Conservation (phyloP, 2,329 filamentous ascomycete species). For the Dothiorella sarmentorum region DNA sequence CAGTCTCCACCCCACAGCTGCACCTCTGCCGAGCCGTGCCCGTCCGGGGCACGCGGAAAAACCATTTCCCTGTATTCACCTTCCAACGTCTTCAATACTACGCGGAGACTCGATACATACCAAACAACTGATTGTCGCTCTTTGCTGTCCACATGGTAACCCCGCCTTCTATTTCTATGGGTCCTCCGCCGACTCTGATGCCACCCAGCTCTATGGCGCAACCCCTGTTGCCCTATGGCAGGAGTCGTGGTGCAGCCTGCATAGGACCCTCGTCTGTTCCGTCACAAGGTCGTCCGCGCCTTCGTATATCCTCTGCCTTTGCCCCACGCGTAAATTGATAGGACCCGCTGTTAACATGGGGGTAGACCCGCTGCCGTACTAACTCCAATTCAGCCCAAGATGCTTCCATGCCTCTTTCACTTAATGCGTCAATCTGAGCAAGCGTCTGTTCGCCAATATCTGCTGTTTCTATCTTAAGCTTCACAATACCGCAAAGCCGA, state of each 20-base stretch:
- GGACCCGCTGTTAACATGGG: not conserved
- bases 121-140: not conserved
- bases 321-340: not conserved
- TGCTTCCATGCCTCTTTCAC: not conserved
- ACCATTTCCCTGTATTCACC: not conserved
- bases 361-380: not conserved
- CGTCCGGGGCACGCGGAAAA: conserved; percentile 5
- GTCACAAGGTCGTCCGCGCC: conserved; percentile 7
- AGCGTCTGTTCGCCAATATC: not conserved
- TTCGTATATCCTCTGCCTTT: conserved; percentile 6
- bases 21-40: conserved; percentile 13
- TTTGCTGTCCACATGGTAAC: not conserved
- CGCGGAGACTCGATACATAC: not conserved
- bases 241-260: not conserved
- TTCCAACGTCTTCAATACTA: not conserved
- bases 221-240: not conserved
- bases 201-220: not conserved
- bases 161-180: not conserved
- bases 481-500: not conserved
- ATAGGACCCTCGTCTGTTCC: not conserved
- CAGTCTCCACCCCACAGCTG: not conserved
- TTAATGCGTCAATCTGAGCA: not conserved
- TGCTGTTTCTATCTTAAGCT: not conserved
- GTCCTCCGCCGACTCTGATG: not conserved
- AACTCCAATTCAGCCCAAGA: not conserved